These are phyloP conservation scores for Lactarius hatsudake DNA, from an alignment of 768 basidiomycete genomes.

Conservation along the genomic window DNA sequence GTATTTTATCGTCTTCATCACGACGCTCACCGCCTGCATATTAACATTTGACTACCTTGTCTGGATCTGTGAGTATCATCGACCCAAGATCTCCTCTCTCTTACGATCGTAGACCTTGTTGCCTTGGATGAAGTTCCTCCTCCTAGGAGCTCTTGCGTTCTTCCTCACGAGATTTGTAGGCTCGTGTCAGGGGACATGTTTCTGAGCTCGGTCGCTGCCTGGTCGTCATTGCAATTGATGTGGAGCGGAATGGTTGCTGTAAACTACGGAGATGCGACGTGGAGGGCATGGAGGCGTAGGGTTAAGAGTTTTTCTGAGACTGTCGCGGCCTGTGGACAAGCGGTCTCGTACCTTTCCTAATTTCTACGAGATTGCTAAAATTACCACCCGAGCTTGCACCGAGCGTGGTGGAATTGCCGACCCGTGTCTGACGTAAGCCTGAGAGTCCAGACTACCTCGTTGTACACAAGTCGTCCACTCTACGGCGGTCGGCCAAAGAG, in stretches of 20 bases:
- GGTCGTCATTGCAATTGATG: slow-evolving; percentile 11
- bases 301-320: neutral
- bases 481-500: too few species aligned
- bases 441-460: too few species aligned
- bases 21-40: neutral
- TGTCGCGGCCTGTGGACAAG: neutral
- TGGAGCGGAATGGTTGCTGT: neutral
- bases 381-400: too few species aligned
- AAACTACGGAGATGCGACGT: neutral
- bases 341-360: neutral
- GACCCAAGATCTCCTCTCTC: neutral
- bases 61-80: slow-evolving; percentile 9
- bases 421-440: too few species aligned
- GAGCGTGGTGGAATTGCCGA: too few species aligned
- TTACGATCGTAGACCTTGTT: neutral
- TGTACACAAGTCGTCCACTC: too few species aligned
- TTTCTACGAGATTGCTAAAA: too few species aligned
- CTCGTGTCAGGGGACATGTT: slow-evolving; percentile 6
- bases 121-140: neutral
- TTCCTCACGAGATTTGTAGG: neutral
- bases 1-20: neutral
- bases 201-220: neutral
- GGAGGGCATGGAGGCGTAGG: neutral
- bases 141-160: neutral
- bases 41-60: slow-evolving; percentile 8